Conservation (phyloP, 2,329 filamentous ascomycete genomes). For the Hypoxylon rubiginosum region DNA sequence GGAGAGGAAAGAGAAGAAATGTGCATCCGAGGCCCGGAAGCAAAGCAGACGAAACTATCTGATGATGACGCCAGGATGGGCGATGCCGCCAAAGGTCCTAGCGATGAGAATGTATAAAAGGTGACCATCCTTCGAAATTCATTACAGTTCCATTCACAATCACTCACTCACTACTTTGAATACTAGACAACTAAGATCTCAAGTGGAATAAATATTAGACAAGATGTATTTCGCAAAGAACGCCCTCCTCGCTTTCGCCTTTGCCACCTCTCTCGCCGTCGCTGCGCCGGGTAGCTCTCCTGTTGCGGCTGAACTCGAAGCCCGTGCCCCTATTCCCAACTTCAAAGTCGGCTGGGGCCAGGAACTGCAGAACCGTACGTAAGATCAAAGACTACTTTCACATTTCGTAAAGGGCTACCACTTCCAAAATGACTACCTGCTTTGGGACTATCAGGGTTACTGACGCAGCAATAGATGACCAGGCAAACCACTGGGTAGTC, state of each 20-base stretch:
- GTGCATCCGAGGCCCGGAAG: too few species aligned
- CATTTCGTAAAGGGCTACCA: too few species aligned
- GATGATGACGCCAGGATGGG: too few species aligned
- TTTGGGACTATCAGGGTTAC: too few species aligned
- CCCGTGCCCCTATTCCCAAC: conserved; percentile 4
- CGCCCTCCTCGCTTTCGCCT: not conserved
- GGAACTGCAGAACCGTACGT: conserved; percentile 12
- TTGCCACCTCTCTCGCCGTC: conserved; percentile 3
- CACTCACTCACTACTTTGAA: not conserved
- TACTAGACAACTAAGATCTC: too few species aligned
- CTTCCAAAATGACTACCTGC: too few species aligned
- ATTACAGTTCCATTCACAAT: not conserved
- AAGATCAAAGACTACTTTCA: too few species aligned
- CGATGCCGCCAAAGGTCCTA: too few species aligned
- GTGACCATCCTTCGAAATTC: not conserved
- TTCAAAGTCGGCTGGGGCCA: conserved; percentile 14
- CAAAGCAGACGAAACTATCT: too few species aligned
- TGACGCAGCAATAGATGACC: not conserved
- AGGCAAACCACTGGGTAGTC: conserved; percentile 39
- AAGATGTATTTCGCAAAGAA: conserved; percentile 16
- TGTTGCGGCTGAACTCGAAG: not conserved
- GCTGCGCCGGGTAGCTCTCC: not conserved
- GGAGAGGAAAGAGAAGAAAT: too few species aligned
- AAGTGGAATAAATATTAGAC: not conserved
- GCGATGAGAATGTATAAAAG: conserved; percentile 9